phyloP scores from a whole-genome alignment of 192 early-diverging fungal species.

The Diversispora epigaea region DNA sequence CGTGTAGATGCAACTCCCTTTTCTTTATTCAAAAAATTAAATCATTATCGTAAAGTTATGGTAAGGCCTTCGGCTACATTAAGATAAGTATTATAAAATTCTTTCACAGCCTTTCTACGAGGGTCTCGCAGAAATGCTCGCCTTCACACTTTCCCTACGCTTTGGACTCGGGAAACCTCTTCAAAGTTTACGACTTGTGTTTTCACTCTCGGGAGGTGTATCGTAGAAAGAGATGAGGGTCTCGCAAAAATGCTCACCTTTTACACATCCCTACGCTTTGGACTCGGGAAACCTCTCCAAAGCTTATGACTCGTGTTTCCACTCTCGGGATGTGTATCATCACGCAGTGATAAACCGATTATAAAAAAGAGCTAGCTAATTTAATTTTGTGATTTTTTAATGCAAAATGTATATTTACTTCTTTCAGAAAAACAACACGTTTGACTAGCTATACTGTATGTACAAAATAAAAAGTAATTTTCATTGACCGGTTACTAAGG shows the following conservation, averaged over 20 bases:
- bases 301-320: conserved; percentile 25
- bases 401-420: neutral
- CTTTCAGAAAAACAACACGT: neutral
- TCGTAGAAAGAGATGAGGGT: conserved; percentile 10
- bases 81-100: neutral
- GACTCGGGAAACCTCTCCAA: conserved; percentile 25
- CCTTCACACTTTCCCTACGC: conserved; percentile 24
- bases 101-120: conserved; percentile 18
- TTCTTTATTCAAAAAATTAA: too few species aligned
- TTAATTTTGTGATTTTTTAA: neutral
- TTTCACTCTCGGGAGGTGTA: conserved; percentile 27
- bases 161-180: conserved; percentile 25
- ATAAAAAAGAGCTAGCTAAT: conserved; percentile 3
- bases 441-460: neutral
- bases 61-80: too few species aligned
- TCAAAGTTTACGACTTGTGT: conserved; percentile 27
- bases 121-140: conserved; percentile 27
- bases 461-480: neutral
- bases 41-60: too few species aligned
- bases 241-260: conserved; percentile 27
- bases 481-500: neutral
- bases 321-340: conserved; percentile 28
- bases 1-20: neutral
- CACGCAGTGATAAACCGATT: conserved; percentile 28
- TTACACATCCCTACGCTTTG: conserved; percentile 24